phyloP scores from a whole-genome alignment of 176 grass and related monocot species.

The Bolboschoenus planiculmis region DNA sequence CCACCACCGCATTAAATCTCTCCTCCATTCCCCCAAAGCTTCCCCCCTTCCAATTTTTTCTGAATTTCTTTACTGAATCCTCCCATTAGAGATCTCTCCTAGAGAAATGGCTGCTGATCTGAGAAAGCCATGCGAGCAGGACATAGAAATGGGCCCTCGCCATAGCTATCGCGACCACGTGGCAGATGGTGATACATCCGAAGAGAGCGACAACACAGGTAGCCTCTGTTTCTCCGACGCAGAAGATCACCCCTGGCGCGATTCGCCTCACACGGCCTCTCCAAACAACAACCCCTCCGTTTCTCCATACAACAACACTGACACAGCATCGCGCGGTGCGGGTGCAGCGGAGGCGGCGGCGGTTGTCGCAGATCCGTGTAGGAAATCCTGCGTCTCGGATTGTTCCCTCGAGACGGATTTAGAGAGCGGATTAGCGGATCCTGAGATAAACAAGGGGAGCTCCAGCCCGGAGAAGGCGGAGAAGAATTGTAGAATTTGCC shows the following conservation, averaged over 20 bases:
- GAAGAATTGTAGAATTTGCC: conserved; percentile 89
- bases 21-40: background rate
- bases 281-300: conserved; percentile 29
- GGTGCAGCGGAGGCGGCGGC: conserved; percentile 6
- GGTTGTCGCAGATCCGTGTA: conserved; percentile 18
- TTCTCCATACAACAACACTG: conserved; percentile 29
- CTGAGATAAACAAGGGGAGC: conserved; percentile 56
- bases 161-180: background rate
- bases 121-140: conserved; percentile 9
- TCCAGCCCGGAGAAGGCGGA: conserved; percentile 49
- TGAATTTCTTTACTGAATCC: conserved; percentile 15
- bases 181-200: conserved; percentile 6
- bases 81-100: conserved; percentile 16
- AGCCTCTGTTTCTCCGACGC: conserved; percentile 76
- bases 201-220: conserved; percentile 28
- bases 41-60: conserved; percentile 5
- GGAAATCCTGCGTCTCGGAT: conserved; percentile 75
- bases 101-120: conserved; percentile 20
- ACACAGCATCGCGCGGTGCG: conserved; percentile 19
- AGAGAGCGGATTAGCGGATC: conserved; percentile 44
- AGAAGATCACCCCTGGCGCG: conserved; percentile 56
- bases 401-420: conserved; percentile 68
- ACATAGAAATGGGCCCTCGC: conserved; percentile 21
- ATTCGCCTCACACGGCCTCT: conserved; percentile 43
- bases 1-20: too few species aligned